Conservation (phyloP, 768 basidiomycete species). For the Fibroporia radiculosa region DNA sequence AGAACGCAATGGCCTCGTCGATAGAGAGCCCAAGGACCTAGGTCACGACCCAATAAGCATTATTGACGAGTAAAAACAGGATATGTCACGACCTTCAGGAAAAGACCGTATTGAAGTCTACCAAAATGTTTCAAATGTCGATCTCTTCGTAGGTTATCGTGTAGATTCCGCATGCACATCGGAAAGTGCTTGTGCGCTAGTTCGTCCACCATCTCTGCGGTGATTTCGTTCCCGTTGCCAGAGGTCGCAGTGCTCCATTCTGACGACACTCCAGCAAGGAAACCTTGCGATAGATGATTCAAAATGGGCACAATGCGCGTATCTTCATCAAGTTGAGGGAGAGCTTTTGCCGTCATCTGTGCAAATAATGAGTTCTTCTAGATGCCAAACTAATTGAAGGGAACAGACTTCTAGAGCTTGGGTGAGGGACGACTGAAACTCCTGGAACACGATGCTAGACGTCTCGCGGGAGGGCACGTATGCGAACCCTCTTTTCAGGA, state of each 20-base stretch:
- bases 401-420: constrained; percentile 65
- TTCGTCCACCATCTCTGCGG: constrained; percentile 91
- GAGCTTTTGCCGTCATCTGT: constrained; percentile 75
- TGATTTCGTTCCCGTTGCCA: constrained; percentile 58
- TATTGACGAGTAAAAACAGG: not conserved
- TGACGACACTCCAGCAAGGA: constrained; percentile 83
- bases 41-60: not conserved
- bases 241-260: constrained; percentile 62
- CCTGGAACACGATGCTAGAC: constrained; percentile 81
- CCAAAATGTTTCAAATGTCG: constrained; percentile 91
- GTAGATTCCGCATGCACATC: constrained; percentile 88
- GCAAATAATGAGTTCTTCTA: not conserved
- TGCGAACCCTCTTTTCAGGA: constrained; percentile 76
- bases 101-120: constrained; percentile 84
- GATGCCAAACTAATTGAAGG: too few relatives aligned
- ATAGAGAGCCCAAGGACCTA: constrained; percentile 89
- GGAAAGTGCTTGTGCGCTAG: constrained; percentile 88
- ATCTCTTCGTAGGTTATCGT: constrained; percentile 68
- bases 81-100: constrained; percentile 70
- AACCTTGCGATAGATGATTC: constrained; percentile 87
- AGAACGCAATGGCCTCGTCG: constrained; percentile 90
- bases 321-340: constrained; percentile 93
- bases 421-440: constrained; percentile 68
- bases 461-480: constrained; percentile 75
- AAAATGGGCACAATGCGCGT: constrained; percentile 84